Evolutionary conservation across 2,329 filamentous ascomycete species (phyloP).

Genomic region (Daldinia sp.): DNA sequence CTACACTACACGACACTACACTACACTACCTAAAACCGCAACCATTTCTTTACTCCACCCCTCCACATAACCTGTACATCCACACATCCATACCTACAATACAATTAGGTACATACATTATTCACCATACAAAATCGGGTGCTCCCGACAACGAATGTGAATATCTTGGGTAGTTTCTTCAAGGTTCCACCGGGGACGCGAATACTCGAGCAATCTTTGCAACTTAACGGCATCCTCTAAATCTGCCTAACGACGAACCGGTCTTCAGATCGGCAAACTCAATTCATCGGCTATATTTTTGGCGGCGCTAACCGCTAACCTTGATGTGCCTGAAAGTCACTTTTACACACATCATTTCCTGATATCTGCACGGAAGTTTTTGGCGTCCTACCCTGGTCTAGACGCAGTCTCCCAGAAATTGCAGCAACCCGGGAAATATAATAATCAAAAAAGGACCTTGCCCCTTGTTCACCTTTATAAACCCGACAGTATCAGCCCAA

Average conservation of each 20-base stretch:
- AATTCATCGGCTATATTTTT: constrained; percentile 33
- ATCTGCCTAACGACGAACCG: constrained; percentile 10
- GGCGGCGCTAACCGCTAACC: constrained; percentile 22
- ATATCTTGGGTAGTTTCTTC: constrained; percentile 15
- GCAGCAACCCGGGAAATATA: constrained; percentile 24
- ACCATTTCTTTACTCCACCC: constrained; percentile 10
- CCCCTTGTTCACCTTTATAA: constrained; percentile 21
- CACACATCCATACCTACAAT: constrained; percentile 2
- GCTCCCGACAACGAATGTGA: constrained; percentile 21
- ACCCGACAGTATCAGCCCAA: constrained; percentile 9
- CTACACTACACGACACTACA: neutral
- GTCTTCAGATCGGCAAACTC: constrained; percentile 23
- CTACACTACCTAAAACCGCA: neutral
- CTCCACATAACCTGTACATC: constrained; percentile 3
- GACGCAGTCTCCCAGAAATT: constrained; percentile 5
- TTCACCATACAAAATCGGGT: constrained; percentile 29
- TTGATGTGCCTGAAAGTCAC: constrained; percentile 10
- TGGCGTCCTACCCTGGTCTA: constrained; percentile 7
- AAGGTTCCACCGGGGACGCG: constrained; percentile 20
- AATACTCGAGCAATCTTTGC: constrained; percentile 12
- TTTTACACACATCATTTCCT: constrained; percentile 31
- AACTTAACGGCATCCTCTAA: constrained; percentile 15
- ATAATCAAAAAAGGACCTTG: constrained; percentile 16
- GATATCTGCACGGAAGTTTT: constrained; percentile 25
- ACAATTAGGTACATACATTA: neutral